Base-by-base conservation (phyloP, 2,329 filamentous ascomycete species). In the Trichoderma semiorbis region DNA sequence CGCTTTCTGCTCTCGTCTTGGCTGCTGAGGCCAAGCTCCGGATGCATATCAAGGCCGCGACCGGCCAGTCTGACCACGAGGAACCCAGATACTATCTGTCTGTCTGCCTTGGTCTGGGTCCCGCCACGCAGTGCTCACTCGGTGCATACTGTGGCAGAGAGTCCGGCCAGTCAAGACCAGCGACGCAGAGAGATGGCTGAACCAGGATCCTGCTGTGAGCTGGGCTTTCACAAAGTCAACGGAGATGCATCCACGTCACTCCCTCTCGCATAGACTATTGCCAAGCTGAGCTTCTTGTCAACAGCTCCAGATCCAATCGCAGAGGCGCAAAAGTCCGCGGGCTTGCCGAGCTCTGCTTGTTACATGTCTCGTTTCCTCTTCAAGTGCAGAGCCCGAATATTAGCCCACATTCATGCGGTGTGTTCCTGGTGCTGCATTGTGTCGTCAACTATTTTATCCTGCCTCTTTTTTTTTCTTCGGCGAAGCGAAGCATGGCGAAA, bases 1-100 rank as follows among this genome's bases (percentile, higher is more conserved):
- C 18, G 39, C 28, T 24, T 68, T 67, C 24, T 32, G 24, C 32
- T 24, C 53, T 68, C 36, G 28, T 21, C 53, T 57, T 47, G 28
- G 28, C 36, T 28, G 53, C 65, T 32, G 34, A 39, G 50, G 34
- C 53, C 65, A 60, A 47, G n/a, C 11, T 64, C 68, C 60, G 68
- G 68, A 70, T 70, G 58, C 68, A 70, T 70, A 63, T 64, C 58
- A 39, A 55, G 58, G 50, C 68, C 68, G 60, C 68, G 68, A 70
- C 58, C 68, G 60, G 68, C 68, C 60, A 70, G n/a, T 64, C 58
- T 63, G 66, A 69, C 66, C 21, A 53, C 39, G 55, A 62, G 18
- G 12, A 57, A 39, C 28, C 53, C 39, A 34, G 62, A 55, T 32
- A 34, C 34, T 39, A 60, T 34, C 11, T 14, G 16, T 21, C 18